Conservation (phyloP, 768 basidiomycete genomes). For the Mrakia frigida region DNA sequence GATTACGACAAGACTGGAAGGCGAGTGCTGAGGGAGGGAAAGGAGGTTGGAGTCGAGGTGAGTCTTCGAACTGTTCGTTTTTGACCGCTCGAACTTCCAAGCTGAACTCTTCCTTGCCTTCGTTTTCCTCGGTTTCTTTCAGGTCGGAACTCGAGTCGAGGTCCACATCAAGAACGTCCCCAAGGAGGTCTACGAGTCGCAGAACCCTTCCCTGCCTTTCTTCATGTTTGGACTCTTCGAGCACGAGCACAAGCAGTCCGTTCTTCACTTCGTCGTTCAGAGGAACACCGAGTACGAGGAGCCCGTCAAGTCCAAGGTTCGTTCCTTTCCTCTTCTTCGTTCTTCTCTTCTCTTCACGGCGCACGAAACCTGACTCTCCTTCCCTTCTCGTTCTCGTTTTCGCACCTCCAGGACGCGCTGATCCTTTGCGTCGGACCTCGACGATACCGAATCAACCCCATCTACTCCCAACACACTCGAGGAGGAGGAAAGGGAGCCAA, state of each 20-base stretch:
- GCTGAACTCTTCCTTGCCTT: neutral
- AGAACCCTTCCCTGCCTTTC: slow-evolving; percentile 50
- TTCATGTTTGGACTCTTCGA: slow-evolving; percentile 75
- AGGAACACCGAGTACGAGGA: slow-evolving; percentile 89
- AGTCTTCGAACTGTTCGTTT: slow-evolving; percentile 34
- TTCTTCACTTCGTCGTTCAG: slow-evolving; percentile 86
- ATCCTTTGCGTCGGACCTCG: slow-evolving; percentile 85
- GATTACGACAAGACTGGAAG: slow-evolving; percentile 78
- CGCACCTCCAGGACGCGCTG: slow-evolving; percentile 63
- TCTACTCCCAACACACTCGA: slow-evolving; percentile 82
- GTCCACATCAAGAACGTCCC: slow-evolving; percentile 73
- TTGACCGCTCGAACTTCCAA: neutral
- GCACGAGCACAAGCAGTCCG: slow-evolving; percentile 93
- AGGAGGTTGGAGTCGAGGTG: slow-evolving; percentile 64
- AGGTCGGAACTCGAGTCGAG: slow-evolving; percentile 80
- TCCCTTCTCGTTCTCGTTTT: neutral
- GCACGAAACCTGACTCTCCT: neutral
- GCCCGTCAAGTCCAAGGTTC: slow-evolving; percentile 84
- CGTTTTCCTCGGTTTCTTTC: neutral
- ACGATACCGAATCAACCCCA: slow-evolving; percentile 72
- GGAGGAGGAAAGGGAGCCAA: slow-evolving; percentile 88
- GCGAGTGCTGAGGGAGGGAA: slow-evolving; percentile 53
- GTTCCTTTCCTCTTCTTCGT: slow-evolving; percentile 15
- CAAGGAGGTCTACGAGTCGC: slow-evolving; percentile 49
- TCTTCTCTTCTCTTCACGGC: neutral